Conservation (phyloP, 331 rosid species). For the Pyracantha coccinea region DNA sequence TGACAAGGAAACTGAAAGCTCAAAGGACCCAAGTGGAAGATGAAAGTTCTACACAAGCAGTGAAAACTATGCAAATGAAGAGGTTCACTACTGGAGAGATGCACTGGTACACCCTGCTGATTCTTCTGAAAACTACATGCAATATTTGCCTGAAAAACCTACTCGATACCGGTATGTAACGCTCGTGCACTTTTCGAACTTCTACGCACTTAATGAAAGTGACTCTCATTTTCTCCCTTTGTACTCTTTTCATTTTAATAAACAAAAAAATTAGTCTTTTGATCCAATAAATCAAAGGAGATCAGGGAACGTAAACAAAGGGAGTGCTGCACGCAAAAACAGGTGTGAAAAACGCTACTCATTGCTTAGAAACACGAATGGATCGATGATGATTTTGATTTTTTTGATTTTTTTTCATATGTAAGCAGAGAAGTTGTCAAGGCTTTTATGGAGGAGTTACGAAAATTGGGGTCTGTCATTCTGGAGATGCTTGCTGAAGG, state of each 20-base stretch:
- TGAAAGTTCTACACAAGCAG: conserved; percentile 51
- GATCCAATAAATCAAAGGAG: too few relatives aligned
- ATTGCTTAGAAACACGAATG: too few relatives aligned
- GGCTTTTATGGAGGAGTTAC: conserved; percentile 25
- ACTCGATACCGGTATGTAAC: conserved; percentile 29
- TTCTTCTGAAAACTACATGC: conserved; percentile 31
- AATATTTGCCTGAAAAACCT: conserved; percentile 66
- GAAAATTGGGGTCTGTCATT: conserved; percentile 25
- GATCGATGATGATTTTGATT: too few relatives aligned
- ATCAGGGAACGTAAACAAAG: too few relatives aligned
- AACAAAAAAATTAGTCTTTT: too few relatives aligned
- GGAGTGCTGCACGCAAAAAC: too few relatives aligned
- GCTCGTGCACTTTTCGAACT: background rate
- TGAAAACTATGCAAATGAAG: conserved; percentile 28
- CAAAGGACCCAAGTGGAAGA: conserved; percentile 38
- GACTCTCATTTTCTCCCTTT: too few relatives aligned
- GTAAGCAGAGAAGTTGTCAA: conserved; percentile 35
- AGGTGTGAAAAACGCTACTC: too few relatives aligned
- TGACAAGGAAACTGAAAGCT: conserved; percentile 24
- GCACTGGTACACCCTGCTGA: conserved; percentile 39
- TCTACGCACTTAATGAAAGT: too few relatives aligned
- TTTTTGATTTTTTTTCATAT: background rate
- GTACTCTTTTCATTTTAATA: too few relatives aligned
- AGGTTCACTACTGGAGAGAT: conserved; percentile 52
- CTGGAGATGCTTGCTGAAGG: conserved; percentile 44